These are phyloP conservation scores for Aspergillus persii DNA, from an alignment of 2,329 filamentous ascomycete genomes.

Conservation along the genomic window DNA sequence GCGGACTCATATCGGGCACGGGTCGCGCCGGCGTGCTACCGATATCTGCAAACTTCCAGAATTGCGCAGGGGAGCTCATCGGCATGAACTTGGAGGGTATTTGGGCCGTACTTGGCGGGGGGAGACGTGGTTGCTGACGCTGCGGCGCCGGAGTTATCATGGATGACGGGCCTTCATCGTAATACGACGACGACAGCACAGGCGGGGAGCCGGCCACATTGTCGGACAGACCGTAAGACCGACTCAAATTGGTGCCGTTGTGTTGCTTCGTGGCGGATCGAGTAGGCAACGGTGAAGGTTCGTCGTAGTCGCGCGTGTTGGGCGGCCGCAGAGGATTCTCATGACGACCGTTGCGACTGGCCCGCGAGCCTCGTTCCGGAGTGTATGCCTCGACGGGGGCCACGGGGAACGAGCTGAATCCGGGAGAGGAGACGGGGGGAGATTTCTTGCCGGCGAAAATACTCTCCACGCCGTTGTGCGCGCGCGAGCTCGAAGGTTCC, in stretches of 20 bases:
- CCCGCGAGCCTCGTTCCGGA: constrained; percentile 45
- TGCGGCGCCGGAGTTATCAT: constrained; percentile 51
- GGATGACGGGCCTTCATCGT: constrained; percentile 46
- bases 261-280: constrained; percentile 29
- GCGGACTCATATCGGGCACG: constrained; percentile 46
- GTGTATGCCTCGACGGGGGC: constrained; percentile 47
- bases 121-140: constrained; percentile 48
- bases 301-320: constrained; percentile 38
- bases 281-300: constrained; percentile 42
- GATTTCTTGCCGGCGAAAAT: constrained; percentile 42
- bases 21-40: constrained; percentile 45
- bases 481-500: constrained; percentile 37
- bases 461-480: constrained; percentile 38
- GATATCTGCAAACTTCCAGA: constrained; percentile 50
- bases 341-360: constrained; percentile 29
- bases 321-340: constrained; percentile 31
- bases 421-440: constrained; percentile 39
- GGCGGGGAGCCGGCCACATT: constrained; percentile 44
- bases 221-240: constrained; percentile 41
- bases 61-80: constrained; percentile 51
- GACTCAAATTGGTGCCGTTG: constrained; percentile 28
- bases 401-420: constrained; percentile 43
- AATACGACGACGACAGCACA: constrained; percentile 49
- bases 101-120: constrained; percentile 49
- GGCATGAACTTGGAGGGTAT: constrained; percentile 53